Conservation (phyloP, 1,139 yeast genomes). For the Protomyces pachydermus region DNA sequence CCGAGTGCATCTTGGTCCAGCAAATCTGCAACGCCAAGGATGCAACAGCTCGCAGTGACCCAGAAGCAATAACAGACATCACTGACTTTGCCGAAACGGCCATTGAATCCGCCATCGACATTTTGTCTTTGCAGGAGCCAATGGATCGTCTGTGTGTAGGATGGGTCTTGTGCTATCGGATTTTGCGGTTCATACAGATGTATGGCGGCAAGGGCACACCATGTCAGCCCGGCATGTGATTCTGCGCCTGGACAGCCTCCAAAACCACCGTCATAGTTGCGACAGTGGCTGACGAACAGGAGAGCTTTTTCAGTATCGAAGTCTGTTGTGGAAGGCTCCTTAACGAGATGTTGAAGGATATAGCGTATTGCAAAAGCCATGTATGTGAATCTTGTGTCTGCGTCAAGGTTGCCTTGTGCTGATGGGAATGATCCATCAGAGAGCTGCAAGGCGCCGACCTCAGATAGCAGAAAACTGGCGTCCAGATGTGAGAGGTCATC, state of each 20-base stretch:
- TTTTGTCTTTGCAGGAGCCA: constrained; percentile 56
- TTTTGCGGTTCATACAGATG: constrained; percentile 36
- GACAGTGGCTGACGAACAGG: constrained; percentile 45
- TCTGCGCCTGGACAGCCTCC: constrained; percentile 53
- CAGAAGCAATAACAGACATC: constrained; percentile 95
- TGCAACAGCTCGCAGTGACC: constrained; percentile 59
- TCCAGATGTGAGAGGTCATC: constrained; percentile 34
- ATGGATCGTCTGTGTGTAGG: constrained; percentile 45
- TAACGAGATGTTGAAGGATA: constrained; percentile 47
- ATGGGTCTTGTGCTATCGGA: constrained; percentile 34
- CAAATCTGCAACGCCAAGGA: constrained; percentile 41
- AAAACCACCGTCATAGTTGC: constrained; percentile 64
- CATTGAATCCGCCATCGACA: constrained; percentile 59
- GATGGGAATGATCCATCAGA: constrained; percentile 24
- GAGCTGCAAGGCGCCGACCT: constrained; percentile 44
- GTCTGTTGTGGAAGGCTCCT: constrained; percentile 39
- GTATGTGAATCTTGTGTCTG: constrained; percentile 69
- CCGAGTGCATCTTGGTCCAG: constrained; percentile 44
- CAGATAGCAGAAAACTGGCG: constrained; percentile 41
- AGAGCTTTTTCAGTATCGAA: constrained; percentile 46
- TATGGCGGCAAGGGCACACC: constrained; percentile 72
- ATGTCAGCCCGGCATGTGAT: constrained; percentile 83
- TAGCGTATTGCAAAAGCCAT: constrained; percentile 63
- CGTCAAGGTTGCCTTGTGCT: constrained; percentile 53
- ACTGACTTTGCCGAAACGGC: constrained; percentile 74